These are phyloP conservation scores for Phanerochaete carnosa DNA, from an alignment of 768 basidiomycete species.

Conservation along the genomic window DNA sequence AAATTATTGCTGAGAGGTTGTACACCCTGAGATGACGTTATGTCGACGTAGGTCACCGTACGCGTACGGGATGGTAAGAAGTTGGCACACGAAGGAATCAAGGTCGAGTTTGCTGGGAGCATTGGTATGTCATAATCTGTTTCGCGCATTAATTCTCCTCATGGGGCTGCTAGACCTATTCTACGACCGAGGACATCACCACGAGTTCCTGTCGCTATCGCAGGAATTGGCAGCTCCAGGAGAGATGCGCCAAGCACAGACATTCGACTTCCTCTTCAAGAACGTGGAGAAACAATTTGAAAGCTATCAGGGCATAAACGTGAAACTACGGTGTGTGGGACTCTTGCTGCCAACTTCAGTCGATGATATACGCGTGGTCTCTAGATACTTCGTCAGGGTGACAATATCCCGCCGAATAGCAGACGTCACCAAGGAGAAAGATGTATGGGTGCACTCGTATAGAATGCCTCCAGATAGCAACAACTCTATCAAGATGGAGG, in stretches of 20 bases:
- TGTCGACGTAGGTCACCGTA: constrained; percentile 63
- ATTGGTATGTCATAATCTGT: constrained; percentile 62
- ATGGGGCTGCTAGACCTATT: constrained; percentile 59
- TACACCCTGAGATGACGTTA: not conserved
- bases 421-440: constrained; percentile 89
- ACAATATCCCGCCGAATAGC: constrained; percentile 90
- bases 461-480: constrained; percentile 98
- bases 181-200: constrained; percentile 97
- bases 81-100: constrained; percentile 92
- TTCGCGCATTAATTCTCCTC: not conserved
- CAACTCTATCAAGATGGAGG: constrained; percentile 99
- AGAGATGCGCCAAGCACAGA: constrained; percentile 95
- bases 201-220: constrained; percentile 93
- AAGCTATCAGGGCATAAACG: constrained; percentile 97
- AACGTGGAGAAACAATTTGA: constrained; percentile 99
- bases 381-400: constrained; percentile 89
- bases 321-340: constrained; percentile 79
- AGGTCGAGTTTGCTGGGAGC: constrained; percentile 95
- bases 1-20: not conserved
- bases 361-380: not conserved
- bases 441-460: constrained; percentile 97
- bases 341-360: not conserved
- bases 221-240: constrained; percentile 96
- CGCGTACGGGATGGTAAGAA: constrained; percentile 95
- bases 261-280: constrained; percentile 96